A percentile compares a stretch with the other conserved stretches of the same genome.
These are phyloP conservation scores for Phallus indusiatus DNA, from an alignment of 768 basidiomycete species.

Conservation along the genomic window DNA sequence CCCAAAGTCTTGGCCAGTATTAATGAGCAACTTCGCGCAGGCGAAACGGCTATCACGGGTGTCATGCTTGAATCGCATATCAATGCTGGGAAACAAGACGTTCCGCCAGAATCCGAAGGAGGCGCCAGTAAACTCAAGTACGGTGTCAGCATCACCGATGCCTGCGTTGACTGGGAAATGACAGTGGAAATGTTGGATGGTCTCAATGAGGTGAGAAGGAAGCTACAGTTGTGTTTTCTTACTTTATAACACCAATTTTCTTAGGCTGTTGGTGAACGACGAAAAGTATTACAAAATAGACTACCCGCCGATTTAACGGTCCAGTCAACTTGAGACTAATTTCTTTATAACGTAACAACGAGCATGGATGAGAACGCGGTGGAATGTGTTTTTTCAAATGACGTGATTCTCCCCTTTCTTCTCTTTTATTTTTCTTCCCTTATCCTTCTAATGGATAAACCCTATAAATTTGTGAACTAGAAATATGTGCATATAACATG, in stretches of 20 bases:
- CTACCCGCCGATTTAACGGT: not conserved
- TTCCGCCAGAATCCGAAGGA: constrained; percentile 41
- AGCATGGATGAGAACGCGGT: too few relatives aligned
- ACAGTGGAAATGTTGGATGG: constrained; percentile 68
- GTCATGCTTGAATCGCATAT: constrained; percentile 98
- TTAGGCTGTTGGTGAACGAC: constrained; percentile 1
- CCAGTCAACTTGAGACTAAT: not conserved
- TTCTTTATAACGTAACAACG: too few relatives aligned
- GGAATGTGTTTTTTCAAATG: too few relatives aligned
- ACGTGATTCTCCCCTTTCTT: too few relatives aligned
- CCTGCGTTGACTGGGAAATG: constrained; percentile 78
- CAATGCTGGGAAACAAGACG: constrained; percentile 83
- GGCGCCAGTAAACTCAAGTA: constrained; percentile 45
- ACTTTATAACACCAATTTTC: not conserved
- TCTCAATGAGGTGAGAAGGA: constrained; percentile 42
- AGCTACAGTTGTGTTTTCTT: not conserved
- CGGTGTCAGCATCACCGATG: constrained; percentile 87
- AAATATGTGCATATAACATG: too few relatives aligned
- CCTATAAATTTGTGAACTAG: too few relatives aligned
- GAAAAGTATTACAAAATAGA: not conserved
- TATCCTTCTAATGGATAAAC: too few relatives aligned
- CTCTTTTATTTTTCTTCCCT: too few relatives aligned
- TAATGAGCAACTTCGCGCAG: constrained; percentile 63
- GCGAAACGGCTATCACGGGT: constrained; percentile 62
- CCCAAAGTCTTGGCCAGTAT: constrained; percentile 67